Evolutionary conservation across 768 basidiomycete genomes (phyloP), one percentile per base, ranked within the genome.

Genomic region (Boletus pseudopeckii): DNA sequence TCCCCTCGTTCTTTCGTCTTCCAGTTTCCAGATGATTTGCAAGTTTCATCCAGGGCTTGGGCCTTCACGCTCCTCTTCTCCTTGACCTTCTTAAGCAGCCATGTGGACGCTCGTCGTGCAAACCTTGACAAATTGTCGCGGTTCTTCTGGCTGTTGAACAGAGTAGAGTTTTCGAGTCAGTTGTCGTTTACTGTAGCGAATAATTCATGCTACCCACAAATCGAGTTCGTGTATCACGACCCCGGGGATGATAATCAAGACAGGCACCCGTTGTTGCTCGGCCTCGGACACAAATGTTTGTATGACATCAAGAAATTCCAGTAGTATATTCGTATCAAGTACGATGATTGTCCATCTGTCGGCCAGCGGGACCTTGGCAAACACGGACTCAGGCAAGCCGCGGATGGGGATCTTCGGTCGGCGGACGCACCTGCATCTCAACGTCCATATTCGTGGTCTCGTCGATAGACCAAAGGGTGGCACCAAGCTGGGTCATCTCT

Each of bases 161-260:
- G 42, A 46, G 13, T 33, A 45, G 42, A 46, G 13, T 33, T 40
- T 43, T 7, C 36, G 46, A 20, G 36, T 56, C 44, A 50, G 39
- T 50, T 18, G 34, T 51, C 33, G 20, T 37, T 22, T 26, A 42
- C 43, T 41, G 14, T 43, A 48, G 14, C 10, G 24, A 36, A 43
- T 47, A 33, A 48, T 46, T 41, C 39, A 26, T 41, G 40, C 20
- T 33, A 59, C 77, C 52, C 63, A 88, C 88, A 77, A 77, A 63
- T 93, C 91, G 36, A 93, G 79, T 67, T 93, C 90, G 47, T 81
- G 77, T 48, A 92, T 78, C 17, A 92, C 90, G 7, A 79, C 82
- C 10, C 83, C 85, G 0, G 90, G 91, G 46, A 92, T 78, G 56
- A 92, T 72, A 26, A 91, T 70, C 47, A 81, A 55, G 40, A 86